phyloP scores from a whole-genome alignment of 768 basidiomycete genomes.

The Lactarius evosmus region DNA sequence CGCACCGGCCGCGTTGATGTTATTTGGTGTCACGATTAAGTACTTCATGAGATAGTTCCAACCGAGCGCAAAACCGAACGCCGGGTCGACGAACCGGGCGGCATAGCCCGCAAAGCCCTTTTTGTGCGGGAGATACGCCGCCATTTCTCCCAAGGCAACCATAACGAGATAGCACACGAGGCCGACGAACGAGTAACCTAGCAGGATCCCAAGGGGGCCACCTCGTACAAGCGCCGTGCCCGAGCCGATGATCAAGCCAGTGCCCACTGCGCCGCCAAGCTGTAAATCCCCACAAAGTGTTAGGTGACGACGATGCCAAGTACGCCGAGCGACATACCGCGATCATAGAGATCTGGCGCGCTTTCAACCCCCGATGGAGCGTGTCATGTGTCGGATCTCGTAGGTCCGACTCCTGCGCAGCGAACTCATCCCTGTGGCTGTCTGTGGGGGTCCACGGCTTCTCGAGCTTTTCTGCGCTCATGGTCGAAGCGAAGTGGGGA shows the following conservation, averaged over 20 bases:
- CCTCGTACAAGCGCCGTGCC: conserved; percentile 56
- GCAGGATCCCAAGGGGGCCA: conserved; percentile 49
- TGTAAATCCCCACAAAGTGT: conserved; percentile 4
- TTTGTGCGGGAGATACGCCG: conserved; percentile 52
- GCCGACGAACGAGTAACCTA: conserved; percentile 48
- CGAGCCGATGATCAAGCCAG: conserved; percentile 41
- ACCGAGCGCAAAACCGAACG: conserved; percentile 63
- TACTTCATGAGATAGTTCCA: conserved; percentile 52
- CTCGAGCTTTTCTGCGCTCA: conserved; percentile 6
- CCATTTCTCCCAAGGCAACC: conserved; percentile 44
- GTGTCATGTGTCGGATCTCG: conserved; percentile 27
- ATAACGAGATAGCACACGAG: conserved; percentile 59
- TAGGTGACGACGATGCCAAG: background rate
- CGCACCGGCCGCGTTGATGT: conserved; percentile 58
- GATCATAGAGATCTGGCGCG: conserved; percentile 42
- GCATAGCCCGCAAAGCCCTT: conserved; percentile 58
- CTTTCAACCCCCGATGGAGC: conserved; percentile 37
- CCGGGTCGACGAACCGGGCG: conserved; percentile 63
- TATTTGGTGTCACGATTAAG: conserved; percentile 63
- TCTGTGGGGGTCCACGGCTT: background rate
- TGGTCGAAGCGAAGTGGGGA: background rate
- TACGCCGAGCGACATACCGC: conserved; percentile 31
- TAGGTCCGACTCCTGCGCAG: background rate
- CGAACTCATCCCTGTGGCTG: background rate
- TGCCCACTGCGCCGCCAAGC: conserved; percentile 38